Percentiles rank a stretch among this genome's conserved stretches.
phyloP scores from a whole-genome alignment of 2,329 filamentous ascomycete genomes.

The Colletotrichum filicis region DNA sequence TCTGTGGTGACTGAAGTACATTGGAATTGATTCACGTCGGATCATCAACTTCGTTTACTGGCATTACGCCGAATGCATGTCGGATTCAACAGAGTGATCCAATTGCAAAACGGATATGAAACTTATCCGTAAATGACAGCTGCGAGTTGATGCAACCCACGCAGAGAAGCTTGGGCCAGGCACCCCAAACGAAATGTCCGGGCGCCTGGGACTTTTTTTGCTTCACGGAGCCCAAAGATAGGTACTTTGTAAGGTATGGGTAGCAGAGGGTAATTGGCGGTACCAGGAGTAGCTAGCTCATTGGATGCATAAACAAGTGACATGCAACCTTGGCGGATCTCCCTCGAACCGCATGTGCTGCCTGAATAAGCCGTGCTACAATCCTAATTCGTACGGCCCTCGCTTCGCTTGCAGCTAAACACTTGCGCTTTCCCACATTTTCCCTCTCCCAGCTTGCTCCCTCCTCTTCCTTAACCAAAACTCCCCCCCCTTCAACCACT shows the following conservation, averaged over 20 bases:
- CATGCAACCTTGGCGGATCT: constrained; percentile 17
- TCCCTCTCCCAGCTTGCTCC: not conserved
- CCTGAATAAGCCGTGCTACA: not conserved
- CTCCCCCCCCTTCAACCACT: not conserved
- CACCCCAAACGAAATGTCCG: not conserved
- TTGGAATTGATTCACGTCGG: no score
- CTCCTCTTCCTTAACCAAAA: constrained; percentile 35
- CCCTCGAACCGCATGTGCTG: not conserved
- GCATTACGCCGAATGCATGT: constrained; percentile 1
- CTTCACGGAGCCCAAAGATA: no score
- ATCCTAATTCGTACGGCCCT: not conserved
- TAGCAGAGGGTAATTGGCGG: no score
- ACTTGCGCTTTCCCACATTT: constrained; percentile 27
- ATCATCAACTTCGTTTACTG: constrained; percentile 5
- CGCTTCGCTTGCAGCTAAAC: constrained; percentile 18
- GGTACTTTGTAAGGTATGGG: not conserved
- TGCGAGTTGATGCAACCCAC: constrained; percentile 6
- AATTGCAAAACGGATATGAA: constrained; percentile 20
- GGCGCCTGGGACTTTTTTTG: no score
- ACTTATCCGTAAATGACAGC: constrained; percentile 12
- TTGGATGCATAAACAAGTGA: constrained; percentile 19
- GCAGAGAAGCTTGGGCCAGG: constrained; percentile 4
- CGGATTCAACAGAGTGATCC: not conserved
- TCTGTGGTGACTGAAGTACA: no score
- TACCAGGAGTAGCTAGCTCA: not conserved